Percentiles rank a stretch among this genome's conserved stretches.
phyloP scores from a whole-genome alignment of 176 grass and related monocot species.

The Oryza brachyantha region DNA sequence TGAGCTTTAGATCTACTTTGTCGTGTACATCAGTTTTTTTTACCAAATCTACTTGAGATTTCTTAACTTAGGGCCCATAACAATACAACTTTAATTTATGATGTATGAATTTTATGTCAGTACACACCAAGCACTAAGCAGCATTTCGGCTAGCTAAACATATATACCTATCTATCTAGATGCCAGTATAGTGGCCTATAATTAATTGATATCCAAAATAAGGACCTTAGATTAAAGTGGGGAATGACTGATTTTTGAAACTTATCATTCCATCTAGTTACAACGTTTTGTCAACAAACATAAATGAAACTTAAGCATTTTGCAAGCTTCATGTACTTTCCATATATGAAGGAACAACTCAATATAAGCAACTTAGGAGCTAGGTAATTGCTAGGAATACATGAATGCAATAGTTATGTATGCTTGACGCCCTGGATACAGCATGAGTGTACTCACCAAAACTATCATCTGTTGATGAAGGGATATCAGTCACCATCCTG shows the following conservation, averaged over 20 bases:
- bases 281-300: background rate
- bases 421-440: background rate
- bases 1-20: background rate
- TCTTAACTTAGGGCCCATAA: background rate
- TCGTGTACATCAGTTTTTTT: background rate
- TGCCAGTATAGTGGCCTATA: background rate
- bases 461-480: constrained; percentile 63
- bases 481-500: constrained; percentile 96
- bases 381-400: background rate
- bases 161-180: no score
- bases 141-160: background rate
- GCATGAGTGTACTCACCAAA: constrained; percentile 63
- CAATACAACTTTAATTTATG: background rate
- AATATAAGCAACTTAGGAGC: background rate
- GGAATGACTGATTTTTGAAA: background rate
- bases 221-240: background rate
- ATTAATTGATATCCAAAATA: background rate
- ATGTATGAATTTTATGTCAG: background rate
- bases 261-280: background rate
- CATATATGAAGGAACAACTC: background rate
- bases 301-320: background rate
- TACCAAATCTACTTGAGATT: background rate
- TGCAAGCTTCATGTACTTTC: background rate
- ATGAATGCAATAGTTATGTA: background rate
- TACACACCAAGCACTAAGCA: background rate